Conservation (phyloP, 176 grass and related monocot genomes). For the Zea luxurians region DNA sequence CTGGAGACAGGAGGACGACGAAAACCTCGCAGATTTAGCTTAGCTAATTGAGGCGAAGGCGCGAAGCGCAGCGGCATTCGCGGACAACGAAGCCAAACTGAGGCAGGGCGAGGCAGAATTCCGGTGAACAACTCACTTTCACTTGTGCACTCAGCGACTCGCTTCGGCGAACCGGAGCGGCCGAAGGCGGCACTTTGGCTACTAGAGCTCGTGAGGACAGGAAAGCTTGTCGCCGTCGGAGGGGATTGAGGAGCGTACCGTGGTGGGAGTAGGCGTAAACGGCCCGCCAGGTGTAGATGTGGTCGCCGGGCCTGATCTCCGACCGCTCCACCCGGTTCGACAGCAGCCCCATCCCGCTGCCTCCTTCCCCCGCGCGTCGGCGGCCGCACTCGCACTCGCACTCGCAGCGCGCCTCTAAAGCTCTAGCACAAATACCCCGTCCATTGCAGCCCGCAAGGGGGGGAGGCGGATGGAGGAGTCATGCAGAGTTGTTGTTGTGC, state of each 20-base stretch:
- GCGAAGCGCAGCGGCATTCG: not conserved
- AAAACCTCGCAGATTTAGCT: not conserved
- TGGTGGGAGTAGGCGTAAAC: conserved; percentile 95
- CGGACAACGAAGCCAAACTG: not conserved
- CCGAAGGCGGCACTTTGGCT: not conserved
- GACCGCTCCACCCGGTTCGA: conserved; percentile 74
- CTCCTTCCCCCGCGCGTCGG: not conserved
- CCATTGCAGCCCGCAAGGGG: not conserved
- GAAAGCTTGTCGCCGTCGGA: not conserved
- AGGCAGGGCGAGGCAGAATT: not conserved
- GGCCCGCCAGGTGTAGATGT: conserved; percentile 91
- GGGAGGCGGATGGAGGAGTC: not conserved
- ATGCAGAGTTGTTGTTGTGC: conserved; percentile 13
- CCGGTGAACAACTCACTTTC: not conserved
- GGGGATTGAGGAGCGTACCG: conserved; percentile 40
- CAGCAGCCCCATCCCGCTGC: conserved; percentile 70
- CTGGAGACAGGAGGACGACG: not conserved
- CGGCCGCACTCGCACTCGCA: not conserved
- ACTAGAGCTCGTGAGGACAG: no score
- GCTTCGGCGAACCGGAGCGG: no score
- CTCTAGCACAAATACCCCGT: not conserved
- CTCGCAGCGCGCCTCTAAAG: conserved; percentile 3
- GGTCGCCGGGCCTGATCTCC: conserved; percentile 84
- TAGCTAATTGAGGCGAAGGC: not conserved
- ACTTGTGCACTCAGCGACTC: no score